These are phyloP conservation scores for Suillus placidus DNA, from an alignment of 768 basidiomycete species.

Conservation along the genomic window DNA sequence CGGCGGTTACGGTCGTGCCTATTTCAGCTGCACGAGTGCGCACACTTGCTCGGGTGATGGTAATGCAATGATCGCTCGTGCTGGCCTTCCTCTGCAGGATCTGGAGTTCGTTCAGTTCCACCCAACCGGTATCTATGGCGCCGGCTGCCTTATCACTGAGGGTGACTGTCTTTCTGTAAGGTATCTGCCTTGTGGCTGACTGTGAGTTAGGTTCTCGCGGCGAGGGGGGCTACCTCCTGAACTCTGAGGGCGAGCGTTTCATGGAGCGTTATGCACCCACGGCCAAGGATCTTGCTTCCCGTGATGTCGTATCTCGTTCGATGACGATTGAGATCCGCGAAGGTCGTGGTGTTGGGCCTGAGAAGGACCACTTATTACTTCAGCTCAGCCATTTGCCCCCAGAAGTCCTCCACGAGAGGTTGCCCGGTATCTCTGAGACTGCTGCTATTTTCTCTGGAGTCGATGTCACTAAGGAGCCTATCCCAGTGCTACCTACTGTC, in stretches of 20 bases:
- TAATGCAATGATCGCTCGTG: slow-evolving; percentile 97
- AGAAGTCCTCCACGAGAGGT: slow-evolving; percentile 92
- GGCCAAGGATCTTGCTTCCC: slow-evolving; percentile 98
- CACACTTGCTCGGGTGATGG: slow-evolving; percentile 99
- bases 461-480: slow-evolving; percentile 99
- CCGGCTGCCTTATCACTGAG: slow-evolving; percentile 98
- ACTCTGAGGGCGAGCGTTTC: slow-evolving; percentile 98
- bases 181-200: slow-evolving; percentile 5
- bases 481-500: slow-evolving; percentile 96
- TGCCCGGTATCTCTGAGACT: slow-evolving; percentile 99
- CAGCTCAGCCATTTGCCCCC: slow-evolving; percentile 97
- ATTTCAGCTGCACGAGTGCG: slow-evolving; percentile 98
- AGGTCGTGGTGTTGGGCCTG: slow-evolving; percentile 97
- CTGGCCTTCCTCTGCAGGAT: slow-evolving; percentile 96
- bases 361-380: slow-evolving; percentile 96
- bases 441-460: slow-evolving; percentile 99
- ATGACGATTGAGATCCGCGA: slow-evolving; percentile 99
- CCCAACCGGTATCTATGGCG: slow-evolving; percentile 99
- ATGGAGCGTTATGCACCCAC: slow-evolving; percentile 99
- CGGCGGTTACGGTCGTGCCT: slow-evolving; percentile 96
- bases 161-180: slow-evolving; percentile 46
- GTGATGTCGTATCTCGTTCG: slow-evolving; percentile 98
- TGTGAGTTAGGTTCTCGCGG: slow-evolving; percentile 82
- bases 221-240: slow-evolving; percentile 97
- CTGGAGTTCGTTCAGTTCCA: slow-evolving; percentile 99